Base-by-base conservation (phyloP, 2,329 filamentous ascomycete species). In the Blastomyces parvus region DNA sequence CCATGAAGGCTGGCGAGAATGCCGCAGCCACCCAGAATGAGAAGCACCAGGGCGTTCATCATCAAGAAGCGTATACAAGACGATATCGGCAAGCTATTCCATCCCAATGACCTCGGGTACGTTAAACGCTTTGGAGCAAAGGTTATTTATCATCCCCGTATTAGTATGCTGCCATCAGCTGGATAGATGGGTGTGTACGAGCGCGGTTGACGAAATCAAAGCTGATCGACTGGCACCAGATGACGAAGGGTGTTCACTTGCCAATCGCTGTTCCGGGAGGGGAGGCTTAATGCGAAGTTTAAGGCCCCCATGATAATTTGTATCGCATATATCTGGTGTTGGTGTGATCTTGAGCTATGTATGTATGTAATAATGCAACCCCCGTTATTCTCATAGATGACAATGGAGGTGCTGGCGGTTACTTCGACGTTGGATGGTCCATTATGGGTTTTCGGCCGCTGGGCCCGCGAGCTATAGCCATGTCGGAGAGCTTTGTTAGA, bases 11-110 rank as follows among this genome's bases (percentile, higher is more conserved):
- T 8, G 48, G 11, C n/a, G 52, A 17, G 27, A 27, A 55, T 55
- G 9, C 4, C n/a, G 7, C 5, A 33, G 22, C 4, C 3, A 8
- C 22, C 22, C 3, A 53, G 5, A 30, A 7, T 53, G 48, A 17
- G 11, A 25, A 36, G 30, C 2, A 33, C 27, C 27, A 8, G 14
- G 22, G 17, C 13, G 52, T 5, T 6, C 30, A 33, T 33, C 19
- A 55, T 55, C 52, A 27, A 7, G 52, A 55, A 55, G 52, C 25
- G 52, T 30, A 14, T 55, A 30, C 74, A 74, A 8, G 73, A 75
- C 68, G 64, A 53, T 13, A 64, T 74, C 59, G 70, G 68, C 9
- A 66, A 66, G 36, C 69, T 69, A 59, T 76, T 77, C 64, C 74
- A 76, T 63, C 73, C 74, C 13, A 76, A 74, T 58, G 61, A 65